Percentiles rank a stretch among this genome's conserved stretches.
These are phyloP conservation scores for Bipolaris cookei DNA, from an alignment of 2,329 filamentous ascomycete genomes.

Conservation along the genomic window DNA sequence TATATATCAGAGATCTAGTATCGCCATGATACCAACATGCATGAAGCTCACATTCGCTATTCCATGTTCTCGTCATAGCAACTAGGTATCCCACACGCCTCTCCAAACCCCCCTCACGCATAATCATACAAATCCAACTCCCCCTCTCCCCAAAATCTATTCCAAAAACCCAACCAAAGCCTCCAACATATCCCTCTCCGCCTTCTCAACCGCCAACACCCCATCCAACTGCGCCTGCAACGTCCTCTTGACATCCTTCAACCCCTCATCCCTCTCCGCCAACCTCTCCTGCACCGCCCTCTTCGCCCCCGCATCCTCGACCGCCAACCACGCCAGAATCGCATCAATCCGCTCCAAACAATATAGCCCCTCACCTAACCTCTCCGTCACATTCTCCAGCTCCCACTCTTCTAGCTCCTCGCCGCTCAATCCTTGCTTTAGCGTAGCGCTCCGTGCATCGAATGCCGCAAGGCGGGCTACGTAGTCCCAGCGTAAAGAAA, in stretches of 20 bases:
- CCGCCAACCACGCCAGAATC: constrained; percentile 86
- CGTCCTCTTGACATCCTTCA: constrained; percentile 69
- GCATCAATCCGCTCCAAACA: constrained; percentile 83
- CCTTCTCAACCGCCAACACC: constrained; percentile 59
- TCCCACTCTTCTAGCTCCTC: constrained; percentile 68
- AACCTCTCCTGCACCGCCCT: constrained; percentile 68
- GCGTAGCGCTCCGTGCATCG: constrained; percentile 66
- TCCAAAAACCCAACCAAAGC: constrained; percentile 56
- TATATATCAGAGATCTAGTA: neutral
- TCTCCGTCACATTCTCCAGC: constrained; percentile 74
- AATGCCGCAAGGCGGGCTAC: constrained; percentile 66
- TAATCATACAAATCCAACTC: neutral
- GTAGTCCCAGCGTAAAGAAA: constrained; percentile 75
- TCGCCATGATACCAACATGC: neutral
- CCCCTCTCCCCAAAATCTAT: constrained; percentile 4
- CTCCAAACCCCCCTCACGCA: neutral
- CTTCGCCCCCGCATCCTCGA: constrained; percentile 81
- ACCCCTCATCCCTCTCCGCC: constrained; percentile 69
- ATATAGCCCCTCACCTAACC: constrained; percentile 85
- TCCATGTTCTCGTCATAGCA: neutral
- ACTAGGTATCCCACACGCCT: neutral
- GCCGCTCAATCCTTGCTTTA: constrained; percentile 61
- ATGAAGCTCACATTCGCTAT: neutral
- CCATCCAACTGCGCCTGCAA: constrained; percentile 72
- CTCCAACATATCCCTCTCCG: constrained; percentile 69